Percentiles rank a stretch among this genome's conserved stretches.
phyloP scores from a whole-genome alignment of 192 early-diverging fungal species.

The Lobosporangium transversale region DNA sequence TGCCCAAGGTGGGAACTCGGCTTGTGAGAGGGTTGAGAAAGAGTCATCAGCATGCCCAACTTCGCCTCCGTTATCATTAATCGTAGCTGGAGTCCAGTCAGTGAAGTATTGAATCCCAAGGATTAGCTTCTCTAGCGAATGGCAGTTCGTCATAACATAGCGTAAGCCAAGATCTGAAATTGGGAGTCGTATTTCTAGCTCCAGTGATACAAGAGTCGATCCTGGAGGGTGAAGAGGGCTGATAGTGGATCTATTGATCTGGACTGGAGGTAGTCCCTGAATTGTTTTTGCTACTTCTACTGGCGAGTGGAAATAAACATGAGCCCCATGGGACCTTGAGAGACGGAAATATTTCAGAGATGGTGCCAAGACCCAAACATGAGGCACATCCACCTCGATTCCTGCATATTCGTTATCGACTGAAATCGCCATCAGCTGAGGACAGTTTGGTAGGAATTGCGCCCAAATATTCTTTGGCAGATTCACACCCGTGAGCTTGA shows the following conservation, averaged over 20 bases:
- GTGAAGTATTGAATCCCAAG: constrained; percentile 19
- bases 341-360: constrained; percentile 4
- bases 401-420: constrained; percentile 2
- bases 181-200: constrained; percentile 1
- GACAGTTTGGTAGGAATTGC: constrained; percentile 3
- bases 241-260: not conserved
- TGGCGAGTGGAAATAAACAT: not conserved
- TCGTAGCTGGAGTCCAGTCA: constrained; percentile 3
- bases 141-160: constrained; percentile 19
- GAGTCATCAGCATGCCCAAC: too few relatives aligned
- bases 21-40: not conserved
- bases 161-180: constrained; percentile 5
- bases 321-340: not conserved
- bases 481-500: not conserved
- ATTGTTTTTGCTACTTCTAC: not conserved
- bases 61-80: too few relatives aligned
- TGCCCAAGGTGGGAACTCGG: constrained; percentile 8
- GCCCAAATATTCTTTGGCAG: not conserved
- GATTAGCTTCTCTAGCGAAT: constrained; percentile 8
- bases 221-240: not conserved
- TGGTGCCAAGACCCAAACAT: constrained; percentile 18
- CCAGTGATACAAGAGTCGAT: constrained; percentile 9
- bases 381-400: constrained; percentile 5
- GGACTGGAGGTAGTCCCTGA: not conserved
- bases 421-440: constrained; percentile 3